Evolutionary conservation across 768 basidiomycete genomes (phyloP).

Genomic region (Candolleomyces aberdarensis): DNA sequence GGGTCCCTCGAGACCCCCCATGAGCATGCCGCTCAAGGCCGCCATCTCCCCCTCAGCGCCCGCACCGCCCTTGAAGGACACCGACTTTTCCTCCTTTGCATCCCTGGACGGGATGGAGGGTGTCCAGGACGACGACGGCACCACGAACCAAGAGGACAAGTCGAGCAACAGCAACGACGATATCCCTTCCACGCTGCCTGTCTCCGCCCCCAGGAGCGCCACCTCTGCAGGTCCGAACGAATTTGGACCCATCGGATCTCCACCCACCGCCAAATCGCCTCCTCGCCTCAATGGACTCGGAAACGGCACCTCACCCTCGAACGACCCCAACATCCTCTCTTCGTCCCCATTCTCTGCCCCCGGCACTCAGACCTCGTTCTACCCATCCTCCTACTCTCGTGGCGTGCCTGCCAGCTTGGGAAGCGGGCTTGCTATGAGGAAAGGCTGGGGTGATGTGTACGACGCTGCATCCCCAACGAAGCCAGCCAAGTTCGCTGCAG

Average conservation of each 20-base stretch:
- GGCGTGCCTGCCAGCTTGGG: slow-evolving; percentile 69
- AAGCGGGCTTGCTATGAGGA: slow-evolving; percentile 45
- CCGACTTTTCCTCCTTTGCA: slow-evolving; percentile 69
- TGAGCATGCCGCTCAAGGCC: slow-evolving; percentile 67
- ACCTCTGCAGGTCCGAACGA: slow-evolving; percentile 42
- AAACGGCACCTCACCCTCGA: slow-evolving; percentile 14
- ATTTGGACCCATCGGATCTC: slow-evolving; percentile 83
- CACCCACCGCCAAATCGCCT: slow-evolving; percentile 48
- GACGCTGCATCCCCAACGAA: neutral
- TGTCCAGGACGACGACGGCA: slow-evolving; percentile 30
- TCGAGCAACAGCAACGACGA: slow-evolving; percentile 13
- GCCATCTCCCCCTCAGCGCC: slow-evolving; percentile 75
- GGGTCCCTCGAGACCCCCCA: slow-evolving; percentile 54
- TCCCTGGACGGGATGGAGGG: slow-evolving; percentile 57
- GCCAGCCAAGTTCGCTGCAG: no score
- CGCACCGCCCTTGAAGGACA: slow-evolving; percentile 73
- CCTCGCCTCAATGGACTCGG: slow-evolving; percentile 28
- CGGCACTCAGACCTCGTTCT: slow-evolving; percentile 56
- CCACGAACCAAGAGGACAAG: slow-evolving; percentile 27
- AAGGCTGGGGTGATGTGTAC: slow-evolving; percentile 36
- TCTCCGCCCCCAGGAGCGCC: slow-evolving; percentile 52
- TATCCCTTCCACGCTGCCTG: slow-evolving; percentile 51
- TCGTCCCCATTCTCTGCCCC: slow-evolving; percentile 79
- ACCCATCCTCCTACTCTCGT: slow-evolving; percentile 32
- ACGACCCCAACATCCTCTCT: slow-evolving; percentile 37